phyloP scores from a whole-genome alignment of 768 basidiomycete species.

The Kwoniella dendrophila region DNA sequence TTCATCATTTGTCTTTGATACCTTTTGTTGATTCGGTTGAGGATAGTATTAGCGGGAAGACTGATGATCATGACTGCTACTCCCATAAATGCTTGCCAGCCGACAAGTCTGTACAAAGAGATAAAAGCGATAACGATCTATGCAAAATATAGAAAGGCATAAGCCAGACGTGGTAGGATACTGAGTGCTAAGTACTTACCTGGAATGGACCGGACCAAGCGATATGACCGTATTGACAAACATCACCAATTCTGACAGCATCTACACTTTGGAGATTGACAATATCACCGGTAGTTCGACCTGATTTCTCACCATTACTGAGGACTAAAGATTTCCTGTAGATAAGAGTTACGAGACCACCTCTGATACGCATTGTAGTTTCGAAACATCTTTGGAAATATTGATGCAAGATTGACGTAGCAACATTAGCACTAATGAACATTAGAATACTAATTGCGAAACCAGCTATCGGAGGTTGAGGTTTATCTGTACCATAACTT shows the following conservation, averaged over 20 bases:
- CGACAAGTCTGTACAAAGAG: constrained; percentile 83
- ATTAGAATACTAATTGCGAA: constrained; percentile 75
- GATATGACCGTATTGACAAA: constrained; percentile 67
- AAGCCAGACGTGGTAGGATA: too few relatives aligned
- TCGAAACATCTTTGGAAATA: constrained; percentile 75
- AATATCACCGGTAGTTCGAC: constrained; percentile 81
- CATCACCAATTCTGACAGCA: constrained; percentile 53
- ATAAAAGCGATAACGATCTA: constrained; percentile 86
- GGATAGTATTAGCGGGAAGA: constrained; percentile 46
- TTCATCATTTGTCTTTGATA: constrained; percentile 93
- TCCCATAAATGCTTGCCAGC: constrained; percentile 88
- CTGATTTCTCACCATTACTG: constrained; percentile 77
- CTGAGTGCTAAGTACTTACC: too few relatives aligned
- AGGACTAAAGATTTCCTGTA: constrained; percentile 84
- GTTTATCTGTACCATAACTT: constrained; percentile 60
- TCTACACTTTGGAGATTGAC: constrained; percentile 88
- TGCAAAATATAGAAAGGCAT: too few relatives aligned
- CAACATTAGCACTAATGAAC: constrained; percentile 76
- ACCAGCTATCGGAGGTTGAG: constrained; percentile 65
- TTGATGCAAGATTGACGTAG: constrained; percentile 81
- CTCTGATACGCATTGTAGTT: constrained; percentile 78
- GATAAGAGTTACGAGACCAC: constrained; percentile 80
- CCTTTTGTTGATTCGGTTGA: constrained; percentile 48
- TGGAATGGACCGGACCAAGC: constrained; percentile 83
- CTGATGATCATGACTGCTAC: constrained; percentile 81